These are phyloP conservation scores for Cladosporium colombiae DNA, from an alignment of 2,329 filamentous ascomycete species.

Conservation along the genomic window DNA sequence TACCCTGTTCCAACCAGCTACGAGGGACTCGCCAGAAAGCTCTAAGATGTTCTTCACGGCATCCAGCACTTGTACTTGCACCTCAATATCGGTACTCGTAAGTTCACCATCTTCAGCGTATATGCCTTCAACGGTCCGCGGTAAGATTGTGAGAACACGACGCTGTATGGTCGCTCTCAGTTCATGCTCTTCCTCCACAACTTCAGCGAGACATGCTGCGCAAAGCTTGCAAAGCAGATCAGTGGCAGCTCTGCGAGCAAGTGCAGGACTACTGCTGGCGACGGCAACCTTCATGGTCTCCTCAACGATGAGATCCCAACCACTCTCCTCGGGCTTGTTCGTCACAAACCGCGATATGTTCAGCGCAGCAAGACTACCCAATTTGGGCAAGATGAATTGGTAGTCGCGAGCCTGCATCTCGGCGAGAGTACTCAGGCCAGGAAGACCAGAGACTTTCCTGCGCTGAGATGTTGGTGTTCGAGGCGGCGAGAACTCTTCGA, in stretches of 20 bases:
- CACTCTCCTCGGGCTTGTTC: constrained; percentile 66
- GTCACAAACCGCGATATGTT: constrained; percentile 64
- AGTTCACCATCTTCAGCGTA: constrained; percentile 33
- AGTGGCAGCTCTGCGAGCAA: constrained; percentile 51
- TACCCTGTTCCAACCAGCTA: constrained; percentile 80
- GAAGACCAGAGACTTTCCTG: constrained; percentile 46
- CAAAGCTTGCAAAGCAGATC: constrained; percentile 52
- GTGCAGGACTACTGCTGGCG: constrained; percentile 40
- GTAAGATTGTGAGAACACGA: constrained; percentile 41
- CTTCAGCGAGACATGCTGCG: constrained; percentile 54
- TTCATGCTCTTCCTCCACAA: constrained; percentile 48
- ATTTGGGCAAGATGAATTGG: constrained; percentile 51
- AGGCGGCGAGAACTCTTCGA: constrained; percentile 25
- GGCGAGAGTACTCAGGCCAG: constrained; percentile 43
- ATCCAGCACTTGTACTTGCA: constrained; percentile 73
- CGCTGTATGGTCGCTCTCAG: constrained; percentile 33
- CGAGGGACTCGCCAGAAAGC: constrained; percentile 79
- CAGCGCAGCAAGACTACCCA: constrained; percentile 47
- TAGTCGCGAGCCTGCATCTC: constrained; percentile 46
- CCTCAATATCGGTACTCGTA: constrained; percentile 42
- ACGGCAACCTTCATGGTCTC: constrained; percentile 54
- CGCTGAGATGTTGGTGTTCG: constrained; percentile 31
- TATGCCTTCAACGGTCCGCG: constrained; percentile 46
- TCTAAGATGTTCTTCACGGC: constrained; percentile 72
- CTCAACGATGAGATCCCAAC: constrained; percentile 70